These are phyloP conservation scores for Petrea volubilis DNA, from an alignment of 257 asterid genomes.

Conservation along the genomic window DNA sequence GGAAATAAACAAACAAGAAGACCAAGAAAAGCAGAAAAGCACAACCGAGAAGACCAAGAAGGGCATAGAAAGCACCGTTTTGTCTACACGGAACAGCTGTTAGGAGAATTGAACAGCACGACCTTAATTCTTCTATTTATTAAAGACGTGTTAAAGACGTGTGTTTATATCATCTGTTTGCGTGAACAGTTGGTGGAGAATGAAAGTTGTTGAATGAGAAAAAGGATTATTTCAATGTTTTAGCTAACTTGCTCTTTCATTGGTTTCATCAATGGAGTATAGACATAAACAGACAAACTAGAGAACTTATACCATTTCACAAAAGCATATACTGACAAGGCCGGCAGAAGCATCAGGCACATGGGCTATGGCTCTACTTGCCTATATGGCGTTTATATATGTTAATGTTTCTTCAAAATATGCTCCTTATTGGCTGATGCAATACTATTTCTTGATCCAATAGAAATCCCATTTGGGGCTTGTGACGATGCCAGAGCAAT, in stretches of 20 bases:
- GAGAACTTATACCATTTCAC: background rate
- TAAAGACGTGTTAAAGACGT: too few species aligned
- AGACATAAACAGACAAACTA: background rate
- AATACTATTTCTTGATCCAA: background rate
- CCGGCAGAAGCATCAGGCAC: conserved; percentile 12
- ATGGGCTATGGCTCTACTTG: too few species aligned
- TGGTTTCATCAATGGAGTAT: conserved; percentile 3
- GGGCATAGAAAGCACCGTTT: background rate
- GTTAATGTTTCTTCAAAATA: too few species aligned
- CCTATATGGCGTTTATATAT: too few species aligned
- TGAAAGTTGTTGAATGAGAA: conserved; percentile 13
- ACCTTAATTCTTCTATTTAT: too few species aligned
- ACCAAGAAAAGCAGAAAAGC: background rate
- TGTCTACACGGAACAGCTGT: background rate
- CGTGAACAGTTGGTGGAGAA: background rate
- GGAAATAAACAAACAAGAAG: background rate
- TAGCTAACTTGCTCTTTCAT: background rate
- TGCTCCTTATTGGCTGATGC: background rate
- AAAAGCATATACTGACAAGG: background rate
- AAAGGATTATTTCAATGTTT: conserved; percentile 1
- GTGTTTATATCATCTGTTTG: background rate
- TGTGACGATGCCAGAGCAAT: background rate
- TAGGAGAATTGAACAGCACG: background rate
- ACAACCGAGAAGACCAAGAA: background rate
- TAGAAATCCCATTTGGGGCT: too few species aligned